Evolutionary conservation across 371 early-diverging fungal species (phyloP).

Genomic region (Mucor saturninus): DNA sequence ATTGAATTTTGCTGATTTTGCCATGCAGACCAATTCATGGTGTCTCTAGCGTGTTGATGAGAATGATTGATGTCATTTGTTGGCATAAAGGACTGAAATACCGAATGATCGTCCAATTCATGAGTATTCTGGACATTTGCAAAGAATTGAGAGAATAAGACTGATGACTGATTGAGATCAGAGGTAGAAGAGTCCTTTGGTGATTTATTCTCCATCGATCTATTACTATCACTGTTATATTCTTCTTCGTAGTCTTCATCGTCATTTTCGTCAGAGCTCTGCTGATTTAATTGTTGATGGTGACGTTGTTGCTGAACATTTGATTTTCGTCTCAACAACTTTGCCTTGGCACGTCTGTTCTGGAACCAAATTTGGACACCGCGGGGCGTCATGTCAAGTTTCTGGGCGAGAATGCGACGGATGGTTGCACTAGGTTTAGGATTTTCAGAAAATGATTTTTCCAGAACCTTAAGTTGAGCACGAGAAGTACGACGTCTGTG

Average conservation of each 20-base stretch:
- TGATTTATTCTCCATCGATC: background rate
- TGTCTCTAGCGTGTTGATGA: background rate
- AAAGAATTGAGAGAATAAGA: slow-evolving; percentile 45
- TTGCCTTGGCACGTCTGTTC: slow-evolving; percentile 90
- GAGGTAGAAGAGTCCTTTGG: background rate
- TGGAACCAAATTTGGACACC: slow-evolving; percentile 98
- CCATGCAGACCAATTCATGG: slow-evolving; percentile 4
- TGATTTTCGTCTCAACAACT: slow-evolving; percentile 36
- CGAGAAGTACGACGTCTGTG: slow-evolving; percentile 78
- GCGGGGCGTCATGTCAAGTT: slow-evolving; percentile 86
- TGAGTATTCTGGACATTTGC: slow-evolving; percentile 17
- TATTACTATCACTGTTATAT: background rate
- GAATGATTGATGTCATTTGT: background rate
- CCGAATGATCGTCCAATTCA: background rate
- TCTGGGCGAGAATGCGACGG: slow-evolving; percentile 70
- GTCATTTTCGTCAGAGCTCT: background rate
- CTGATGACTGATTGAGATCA: slow-evolving; percentile 25
- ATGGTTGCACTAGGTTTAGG: slow-evolving; percentile 74
- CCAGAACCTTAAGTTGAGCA: slow-evolving; percentile 70
- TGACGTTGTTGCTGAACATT: background rate
- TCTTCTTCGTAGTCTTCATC: background rate
- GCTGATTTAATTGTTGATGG: background rate
- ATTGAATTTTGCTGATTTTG: slow-evolving; percentile 1
- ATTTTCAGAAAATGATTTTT: slow-evolving; percentile 69
- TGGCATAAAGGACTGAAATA: background rate